Base-by-base conservation (phyloP, 495 filamentous ascomycete species). In the Tuber microsphaerosporum region DNA sequence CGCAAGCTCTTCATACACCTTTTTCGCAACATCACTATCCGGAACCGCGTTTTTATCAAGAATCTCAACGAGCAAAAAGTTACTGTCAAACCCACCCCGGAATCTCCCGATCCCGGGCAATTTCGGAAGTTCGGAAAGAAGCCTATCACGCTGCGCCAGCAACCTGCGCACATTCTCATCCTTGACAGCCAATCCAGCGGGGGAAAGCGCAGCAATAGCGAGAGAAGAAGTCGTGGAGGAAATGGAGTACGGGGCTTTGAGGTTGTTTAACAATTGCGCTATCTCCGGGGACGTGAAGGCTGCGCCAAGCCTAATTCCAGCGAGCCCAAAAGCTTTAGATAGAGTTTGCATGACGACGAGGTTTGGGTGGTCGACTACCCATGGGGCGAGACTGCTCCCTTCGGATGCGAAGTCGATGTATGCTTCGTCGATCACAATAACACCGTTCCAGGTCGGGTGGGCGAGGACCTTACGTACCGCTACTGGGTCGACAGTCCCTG, bases 271-370 rank as follows among this genome's bases (percentile, higher is more conserved):
- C 31, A 99, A 84, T 16, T 83, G 78, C 16, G 91, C 90, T 73
- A 93, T 88, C 2, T 85, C 84, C 0, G 86, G 83, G 6, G 85
- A 82, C 1, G 90, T 86, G 77, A 93, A 93, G 1, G 88, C 89
- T 0, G 86, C 89, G 31, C 91, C 91, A 1, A 93, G 84, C 43
- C 95, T 88, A 80, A 98, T 97, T 22, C 95, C 95, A 2, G 95
- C 95, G 75, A 99, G 87, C 2, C 95, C 95, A 81, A 99, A 99
- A 0, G 93, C 95, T 84, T 99, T 99, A 81, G 92, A 94, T 19
- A 97, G 86, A 1, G 95, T 98, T 86, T 99, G 95, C 94, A 97
- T 95, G 48, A 99, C 93, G 34, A 97, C 94, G 17, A 99, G 87
- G 82, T 98, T 99, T n/a, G 94, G 94, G 89, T 90, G 96, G 81